phyloP scores from a whole-genome alignment of 257 asterid species.

The Penstemon barbatus region DNA sequence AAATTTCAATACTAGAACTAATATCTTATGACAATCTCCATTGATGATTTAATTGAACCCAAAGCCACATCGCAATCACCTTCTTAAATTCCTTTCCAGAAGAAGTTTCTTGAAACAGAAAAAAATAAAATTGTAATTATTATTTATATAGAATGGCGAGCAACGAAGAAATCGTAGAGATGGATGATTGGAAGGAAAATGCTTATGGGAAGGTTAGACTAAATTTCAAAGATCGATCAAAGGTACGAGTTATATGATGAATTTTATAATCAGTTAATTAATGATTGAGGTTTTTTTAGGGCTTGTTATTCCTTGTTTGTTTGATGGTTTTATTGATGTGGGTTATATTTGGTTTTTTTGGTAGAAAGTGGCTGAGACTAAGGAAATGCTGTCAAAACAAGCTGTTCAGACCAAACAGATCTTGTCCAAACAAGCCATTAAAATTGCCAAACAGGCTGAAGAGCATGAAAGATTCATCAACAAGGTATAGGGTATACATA shows the following conservation, averaged over 20 bases:
- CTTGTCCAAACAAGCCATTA: constrained; percentile 64
- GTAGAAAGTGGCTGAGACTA: constrained; percentile 89
- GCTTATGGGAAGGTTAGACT: constrained; percentile 47
- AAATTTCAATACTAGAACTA: too few species aligned
- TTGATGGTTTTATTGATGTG: background rate
- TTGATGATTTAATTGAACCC: too few species aligned
- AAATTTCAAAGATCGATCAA: constrained; percentile 73
- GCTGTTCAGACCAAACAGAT: constrained; percentile 66
- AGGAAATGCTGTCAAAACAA: constrained; percentile 58
- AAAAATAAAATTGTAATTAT: background rate
- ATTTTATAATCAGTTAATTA: background rate
- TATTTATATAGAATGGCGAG: constrained; percentile 41
- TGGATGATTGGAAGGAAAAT: constrained; percentile 56
- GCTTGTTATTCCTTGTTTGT: background rate
- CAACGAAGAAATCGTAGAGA: constrained; percentile 55
- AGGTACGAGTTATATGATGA: constrained; percentile 40
- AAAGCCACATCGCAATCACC: too few species aligned
- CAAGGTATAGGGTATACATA: constrained; percentile 46
- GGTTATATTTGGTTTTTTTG: background rate
- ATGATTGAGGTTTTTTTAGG: background rate
- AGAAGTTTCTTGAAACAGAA: too few species aligned
- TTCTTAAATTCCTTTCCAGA: too few species aligned
- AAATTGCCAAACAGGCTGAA: constrained; percentile 94
- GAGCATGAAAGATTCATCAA: constrained; percentile 90
- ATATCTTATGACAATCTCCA: too few species aligned